Evolutionary conservation across 345 rosid genomes (phyloP).

Genomic region (Bruguiera sexangula): DNA sequence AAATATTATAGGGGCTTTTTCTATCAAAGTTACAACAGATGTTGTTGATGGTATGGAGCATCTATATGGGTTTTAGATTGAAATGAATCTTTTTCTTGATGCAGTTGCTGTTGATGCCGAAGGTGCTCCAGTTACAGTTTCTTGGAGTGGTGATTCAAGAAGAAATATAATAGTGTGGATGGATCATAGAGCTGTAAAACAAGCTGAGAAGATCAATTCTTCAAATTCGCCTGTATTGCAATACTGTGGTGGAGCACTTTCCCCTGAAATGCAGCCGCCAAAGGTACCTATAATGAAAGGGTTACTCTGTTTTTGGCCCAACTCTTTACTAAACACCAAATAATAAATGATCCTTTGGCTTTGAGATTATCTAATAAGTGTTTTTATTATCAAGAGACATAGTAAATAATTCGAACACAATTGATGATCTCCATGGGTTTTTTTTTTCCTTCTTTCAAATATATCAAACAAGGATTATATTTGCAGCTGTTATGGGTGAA

Average conservation of each 20-base stretch:
- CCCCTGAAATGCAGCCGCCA: conserved; percentile 95
- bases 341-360: not conserved
- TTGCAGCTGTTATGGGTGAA: conserved; percentile 97
- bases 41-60: conserved; percentile 1
- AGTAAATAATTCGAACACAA: not conserved
- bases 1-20: not conserved
- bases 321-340: not conserved
- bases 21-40: too few species aligned
- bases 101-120: conserved; percentile 96
- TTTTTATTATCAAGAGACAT: not conserved
- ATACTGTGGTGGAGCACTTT: conserved; percentile 90
- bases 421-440: not conserved
- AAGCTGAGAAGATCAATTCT: conserved; percentile 90
- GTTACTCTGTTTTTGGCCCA: not conserved
- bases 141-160: conserved; percentile 96
- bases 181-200: conserved; percentile 97
- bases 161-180: conserved; percentile 93
- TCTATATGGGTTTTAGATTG: not conserved
- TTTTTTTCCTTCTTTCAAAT: not conserved
- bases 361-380: conserved; percentile 5
- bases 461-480: conserved; percentile 1
- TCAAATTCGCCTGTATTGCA: conserved; percentile 70
- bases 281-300: conserved; percentile 43
- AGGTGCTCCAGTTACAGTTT: conserved; percentile 93
- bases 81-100: conserved; percentile 12